These are phyloP conservation scores for Camellia lanceoleosa DNA, from an alignment of 148 eudicot genomes.

Conservation along the genomic window DNA sequence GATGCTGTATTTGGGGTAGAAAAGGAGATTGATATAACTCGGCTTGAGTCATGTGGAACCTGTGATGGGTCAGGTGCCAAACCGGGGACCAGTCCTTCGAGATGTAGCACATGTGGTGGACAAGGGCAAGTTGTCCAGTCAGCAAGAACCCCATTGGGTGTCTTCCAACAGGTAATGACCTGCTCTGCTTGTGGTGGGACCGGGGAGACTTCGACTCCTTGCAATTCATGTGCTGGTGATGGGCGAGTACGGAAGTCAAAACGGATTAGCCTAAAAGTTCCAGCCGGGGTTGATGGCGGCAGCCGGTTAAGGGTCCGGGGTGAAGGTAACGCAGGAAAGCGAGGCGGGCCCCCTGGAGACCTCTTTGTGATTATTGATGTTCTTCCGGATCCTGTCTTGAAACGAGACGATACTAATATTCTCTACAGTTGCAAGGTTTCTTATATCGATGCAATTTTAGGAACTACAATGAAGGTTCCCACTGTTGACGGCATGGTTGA, in stretches of 20 bases:
- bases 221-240: slow-evolving; percentile 79
- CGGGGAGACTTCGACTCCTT: slow-evolving; percentile 78
- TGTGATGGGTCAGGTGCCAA: slow-evolving; percentile 96
- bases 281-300: slow-evolving; percentile 90
- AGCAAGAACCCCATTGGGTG: slow-evolving; percentile 88
- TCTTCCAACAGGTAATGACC: slow-evolving; percentile 87
- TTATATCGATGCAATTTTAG: slow-evolving; percentile 85
- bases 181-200: slow-evolving; percentile 80
- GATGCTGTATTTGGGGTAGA: slow-evolving; percentile 93
- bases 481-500: slow-evolving; percentile 91
- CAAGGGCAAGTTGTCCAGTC: slow-evolving; percentile 94
- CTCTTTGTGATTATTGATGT: slow-evolving; percentile 72
- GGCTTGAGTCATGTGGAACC: slow-evolving; percentile 75
- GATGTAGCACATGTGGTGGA: slow-evolving; percentile 75
- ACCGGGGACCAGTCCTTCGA: slow-evolving; percentile 69
- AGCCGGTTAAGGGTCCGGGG: slow-evolving; percentile 74
- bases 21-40: slow-evolving; percentile 76
- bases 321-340: slow-evolving; percentile 85
- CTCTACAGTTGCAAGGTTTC: slow-evolving; percentile 81
- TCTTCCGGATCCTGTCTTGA: slow-evolving; percentile 66
- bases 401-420: slow-evolving; percentile 80
- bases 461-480: slow-evolving; percentile 80
- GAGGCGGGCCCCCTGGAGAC: slow-evolving; percentile 92
- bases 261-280: slow-evolving; percentile 79
- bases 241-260: slow-evolving; percentile 79